phyloP scores from a whole-genome alignment of 139 green algal genomes.

The Desmodesmus armatus region DNA sequence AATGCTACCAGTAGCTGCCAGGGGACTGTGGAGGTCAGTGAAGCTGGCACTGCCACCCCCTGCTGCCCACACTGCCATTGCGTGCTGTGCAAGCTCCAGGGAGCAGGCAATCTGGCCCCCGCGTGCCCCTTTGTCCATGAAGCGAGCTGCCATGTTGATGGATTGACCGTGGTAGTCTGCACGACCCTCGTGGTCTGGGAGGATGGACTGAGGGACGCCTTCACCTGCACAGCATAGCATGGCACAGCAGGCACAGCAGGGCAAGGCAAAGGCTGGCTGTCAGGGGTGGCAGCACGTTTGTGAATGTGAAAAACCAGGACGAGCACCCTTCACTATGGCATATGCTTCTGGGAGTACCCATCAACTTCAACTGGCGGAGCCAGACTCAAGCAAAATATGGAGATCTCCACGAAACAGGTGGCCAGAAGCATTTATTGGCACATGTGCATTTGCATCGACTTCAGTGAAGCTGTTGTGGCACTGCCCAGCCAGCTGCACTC shows the following conservation, averaged over 20 bases:
- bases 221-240: constrained; percentile 34
- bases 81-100: background rate
- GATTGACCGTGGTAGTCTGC: constrained; percentile 59
- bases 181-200: constrained; percentile 56
- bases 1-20: background rate
- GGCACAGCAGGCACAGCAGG: no score
- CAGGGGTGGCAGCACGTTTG: constrained; percentile 16
- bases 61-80: constrained; percentile 1
- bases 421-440: background rate
- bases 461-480: background rate
- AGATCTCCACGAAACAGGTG: no score
- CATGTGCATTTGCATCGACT: background rate
- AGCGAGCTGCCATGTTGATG: constrained; percentile 54
- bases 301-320: background rate
- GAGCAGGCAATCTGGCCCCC: constrained; percentile 33
- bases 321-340: background rate
- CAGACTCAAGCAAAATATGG: no score
- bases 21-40: background rate
- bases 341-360: no score
- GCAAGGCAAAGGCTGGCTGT: no score
- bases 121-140: constrained; percentile 5
- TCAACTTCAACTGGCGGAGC: no score
- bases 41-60: background rate
- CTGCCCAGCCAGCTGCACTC: constrained; percentile 48
- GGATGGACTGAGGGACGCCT: constrained; percentile 50